Conservation (phyloP, 83 land plant genomes). For the Diphasiastrum complanatum region DNA sequence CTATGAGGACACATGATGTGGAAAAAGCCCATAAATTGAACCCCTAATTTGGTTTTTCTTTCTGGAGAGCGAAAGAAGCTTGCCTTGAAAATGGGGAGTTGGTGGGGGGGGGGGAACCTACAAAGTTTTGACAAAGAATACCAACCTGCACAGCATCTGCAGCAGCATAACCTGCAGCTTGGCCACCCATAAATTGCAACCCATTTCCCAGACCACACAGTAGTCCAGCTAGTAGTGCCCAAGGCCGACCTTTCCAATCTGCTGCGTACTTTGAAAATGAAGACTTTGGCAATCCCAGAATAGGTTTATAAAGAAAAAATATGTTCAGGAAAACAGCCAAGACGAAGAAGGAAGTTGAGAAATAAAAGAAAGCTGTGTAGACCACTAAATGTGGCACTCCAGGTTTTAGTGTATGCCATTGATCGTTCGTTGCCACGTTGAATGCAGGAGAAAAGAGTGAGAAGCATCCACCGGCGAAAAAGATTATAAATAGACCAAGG, state of each 20-base stretch:
- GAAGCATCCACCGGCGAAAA: conserved; percentile 85
- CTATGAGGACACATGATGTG: too few relatives aligned
- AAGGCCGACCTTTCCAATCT: conserved; percentile 81
- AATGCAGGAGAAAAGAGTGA: conserved; percentile 92
- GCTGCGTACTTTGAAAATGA: conserved; percentile 56
- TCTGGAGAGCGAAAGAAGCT: background rate
- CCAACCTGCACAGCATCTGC: conserved; percentile 98
- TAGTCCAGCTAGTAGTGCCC: conserved; percentile 86
- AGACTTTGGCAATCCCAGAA: conserved; percentile 59
- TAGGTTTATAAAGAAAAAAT: conserved; percentile 66
- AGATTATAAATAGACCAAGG: conserved; percentile 64
- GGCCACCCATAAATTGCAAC: conserved; percentile 97
- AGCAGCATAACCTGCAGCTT: conserved; percentile 99
- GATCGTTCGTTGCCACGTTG: conserved; percentile 95
- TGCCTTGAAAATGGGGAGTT: background rate
- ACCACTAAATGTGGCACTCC: conserved; percentile 85
- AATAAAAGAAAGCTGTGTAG: conserved; percentile 94
- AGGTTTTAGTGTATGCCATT: conserved; percentile 71
- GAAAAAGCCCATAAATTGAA: too few relatives aligned
- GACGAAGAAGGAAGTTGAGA: conserved; percentile 63
- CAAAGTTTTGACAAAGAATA: background rate
- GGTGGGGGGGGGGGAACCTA: background rate
- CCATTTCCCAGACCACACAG: conserved; percentile 98
- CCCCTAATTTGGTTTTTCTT: too few relatives aligned
- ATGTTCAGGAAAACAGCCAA: conserved; percentile 60